Base-by-base conservation (phyloP, 1,284 basidiomycete genomes). In the Trametes sp. region DNA sequence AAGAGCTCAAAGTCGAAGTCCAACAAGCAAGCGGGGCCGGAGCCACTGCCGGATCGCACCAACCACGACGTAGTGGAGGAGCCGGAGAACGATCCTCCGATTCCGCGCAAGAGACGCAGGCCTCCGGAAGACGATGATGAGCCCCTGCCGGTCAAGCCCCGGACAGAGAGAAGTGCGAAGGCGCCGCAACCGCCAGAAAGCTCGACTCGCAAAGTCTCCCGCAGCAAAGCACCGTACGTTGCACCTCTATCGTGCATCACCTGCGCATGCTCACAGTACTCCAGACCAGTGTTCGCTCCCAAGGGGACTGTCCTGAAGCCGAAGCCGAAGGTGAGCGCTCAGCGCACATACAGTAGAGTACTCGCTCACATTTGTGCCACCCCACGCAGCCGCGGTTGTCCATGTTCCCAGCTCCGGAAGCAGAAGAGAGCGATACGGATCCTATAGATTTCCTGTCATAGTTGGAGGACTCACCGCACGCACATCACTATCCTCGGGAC, bases 381-480 rank as follows among this genome's bases (percentile, higher is more conserved):
- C 23, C 42, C 23, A 8, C 21, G 2, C 36, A 72, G 70, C 70
- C 70, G 3, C 58, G 70, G 4, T 14, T 72, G 54, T 72, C 70
- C 1, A 61, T 69, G 61, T 69, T 72, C 42, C 69, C 63, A 1
- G 50, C 65, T 19, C 67, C 70, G 6, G 28, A 36, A 2, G 28
- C 42, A 2, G 57, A 57, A 19, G 66, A 69, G 31, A 64, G 55
- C 46, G 70, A 72, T 31, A 57, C 52, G n/a, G 70, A 72, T 29
- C 70, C 70, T 4, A 70, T 72, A 55, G 66, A 72, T 48, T 68
- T 69, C 46, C 63, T 72, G 19, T 69, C 69, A 31, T 61, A 44
- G 38, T 29, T n/a, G 7, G 46, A 26, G 21, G 28, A 31, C 28
- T 38, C 24, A 28, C 16, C 38, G 6, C 42, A 42, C 35, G 8